phyloP scores from a whole-genome alignment of 768 basidiomycete species.

The Phanerochaete carnosa region DNA sequence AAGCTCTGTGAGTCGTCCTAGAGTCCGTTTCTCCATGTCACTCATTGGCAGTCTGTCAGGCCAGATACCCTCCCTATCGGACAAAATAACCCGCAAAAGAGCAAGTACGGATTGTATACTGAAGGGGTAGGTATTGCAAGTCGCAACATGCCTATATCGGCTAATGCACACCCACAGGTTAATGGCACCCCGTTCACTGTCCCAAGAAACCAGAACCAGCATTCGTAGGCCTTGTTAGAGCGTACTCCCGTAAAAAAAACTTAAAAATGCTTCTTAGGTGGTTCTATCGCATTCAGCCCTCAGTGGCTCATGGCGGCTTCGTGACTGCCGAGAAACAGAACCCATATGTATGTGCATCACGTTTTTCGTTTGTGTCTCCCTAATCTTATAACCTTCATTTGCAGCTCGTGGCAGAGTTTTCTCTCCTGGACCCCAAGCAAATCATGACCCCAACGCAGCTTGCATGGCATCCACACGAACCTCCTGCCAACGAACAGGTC shows the following conservation, averaged over 20 bases:
- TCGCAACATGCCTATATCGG: no score
- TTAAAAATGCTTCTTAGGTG: conserved; percentile 34
- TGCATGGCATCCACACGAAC: conserved; percentile 60
- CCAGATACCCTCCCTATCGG: conserved; percentile 54
- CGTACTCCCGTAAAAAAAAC: background rate
- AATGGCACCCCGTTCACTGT: conserved; percentile 60
- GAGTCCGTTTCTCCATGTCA: background rate
- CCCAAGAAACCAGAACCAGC: conserved; percentile 51
- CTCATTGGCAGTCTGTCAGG: conserved; percentile 23
- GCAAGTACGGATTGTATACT: conserved; percentile 60
- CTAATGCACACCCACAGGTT: conserved; percentile 34
- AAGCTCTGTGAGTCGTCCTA: conserved; percentile 16
- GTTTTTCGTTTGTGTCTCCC: background rate
- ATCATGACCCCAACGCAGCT: conserved; percentile 62
- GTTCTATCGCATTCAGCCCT: conserved; percentile 66
- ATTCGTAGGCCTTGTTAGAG: conserved; percentile 24
- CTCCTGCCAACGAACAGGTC: conserved; percentile 38
- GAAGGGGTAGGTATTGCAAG: conserved; percentile 43
- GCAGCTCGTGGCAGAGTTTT: conserved; percentile 62
- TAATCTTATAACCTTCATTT: background rate
- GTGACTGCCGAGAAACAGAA: conserved; percentile 46
- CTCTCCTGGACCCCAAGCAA: conserved; percentile 56
- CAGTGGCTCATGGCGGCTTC: conserved; percentile 66
- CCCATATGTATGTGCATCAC: conserved; percentile 43
- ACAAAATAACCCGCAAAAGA: conserved; percentile 62